Evolutionary conservation across 306 rosid genomes (phyloP).

Genomic region (Prunus davidiana): DNA sequence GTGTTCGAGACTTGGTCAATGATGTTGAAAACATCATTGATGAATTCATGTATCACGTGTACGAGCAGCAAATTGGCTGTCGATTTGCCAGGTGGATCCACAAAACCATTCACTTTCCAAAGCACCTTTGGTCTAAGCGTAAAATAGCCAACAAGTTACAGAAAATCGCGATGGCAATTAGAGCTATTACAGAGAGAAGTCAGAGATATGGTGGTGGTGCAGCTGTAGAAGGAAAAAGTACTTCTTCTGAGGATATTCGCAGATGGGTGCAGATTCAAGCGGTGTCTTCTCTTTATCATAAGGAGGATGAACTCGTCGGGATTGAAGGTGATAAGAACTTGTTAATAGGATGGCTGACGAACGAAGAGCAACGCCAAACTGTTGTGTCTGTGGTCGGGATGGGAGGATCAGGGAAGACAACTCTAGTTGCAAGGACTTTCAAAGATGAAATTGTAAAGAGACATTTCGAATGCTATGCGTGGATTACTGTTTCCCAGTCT

Average conservation of each 20-base stretch:
- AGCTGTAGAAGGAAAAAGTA: neutral
- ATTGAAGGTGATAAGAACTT: neutral
- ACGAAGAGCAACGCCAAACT: neutral
- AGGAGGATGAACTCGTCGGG: slow-evolving; percentile 4
- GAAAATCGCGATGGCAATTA: rapidly evolving
- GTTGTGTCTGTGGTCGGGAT: neutral
- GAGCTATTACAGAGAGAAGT: too few relatives aligned
- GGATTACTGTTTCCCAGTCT: slow-evolving; percentile 20
- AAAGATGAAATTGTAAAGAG: neutral
- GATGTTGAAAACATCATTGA: slow-evolving; percentile 8
- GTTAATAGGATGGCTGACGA: neutral
- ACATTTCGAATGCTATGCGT: neutral
- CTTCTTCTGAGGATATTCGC: neutral
- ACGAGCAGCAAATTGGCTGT: neutral
- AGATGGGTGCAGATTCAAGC: neutral
- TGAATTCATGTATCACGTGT: slow-evolving; percentile 1
- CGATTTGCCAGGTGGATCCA: neutral
- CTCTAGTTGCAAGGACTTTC: neutral
- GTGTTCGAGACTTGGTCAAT: neutral
- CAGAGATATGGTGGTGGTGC: too few relatives aligned
- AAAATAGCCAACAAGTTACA: neutral
- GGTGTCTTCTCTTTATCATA: neutral
- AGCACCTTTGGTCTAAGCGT: neutral
- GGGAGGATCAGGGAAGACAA: neutral
- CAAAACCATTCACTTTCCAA: neutral